phyloP scores from a whole-genome alignment of 495 filamentous ascomycete genomes.

The Mycothermus thermophilus region DNA sequence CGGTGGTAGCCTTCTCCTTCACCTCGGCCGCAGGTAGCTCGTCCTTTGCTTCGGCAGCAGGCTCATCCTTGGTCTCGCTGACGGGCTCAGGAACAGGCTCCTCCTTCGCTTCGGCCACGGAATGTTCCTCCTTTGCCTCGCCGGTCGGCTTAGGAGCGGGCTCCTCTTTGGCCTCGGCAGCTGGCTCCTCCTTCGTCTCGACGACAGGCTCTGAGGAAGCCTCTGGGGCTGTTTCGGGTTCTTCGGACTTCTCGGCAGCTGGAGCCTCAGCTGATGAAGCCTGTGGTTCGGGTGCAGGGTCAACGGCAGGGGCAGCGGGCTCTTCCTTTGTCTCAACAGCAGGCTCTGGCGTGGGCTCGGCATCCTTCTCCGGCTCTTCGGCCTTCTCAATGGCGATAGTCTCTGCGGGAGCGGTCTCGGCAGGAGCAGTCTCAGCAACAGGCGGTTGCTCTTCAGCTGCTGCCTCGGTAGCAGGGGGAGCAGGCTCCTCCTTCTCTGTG shows the following conservation, averaged over 20 bases:
- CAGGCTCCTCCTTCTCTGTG: background rate
- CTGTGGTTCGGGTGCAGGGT: background rate
- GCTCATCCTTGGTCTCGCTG: slow-evolving; percentile 1
- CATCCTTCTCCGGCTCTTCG: background rate
- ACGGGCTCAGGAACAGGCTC: background rate
- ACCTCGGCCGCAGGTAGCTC: background rate
- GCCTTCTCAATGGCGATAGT: no score
- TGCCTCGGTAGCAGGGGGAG: no score
- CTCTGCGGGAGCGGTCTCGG: slow-evolving; percentile 4
- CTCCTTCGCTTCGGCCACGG: background rate
- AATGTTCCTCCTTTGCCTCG: background rate
- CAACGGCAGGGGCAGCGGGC: background rate
- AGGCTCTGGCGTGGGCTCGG: background rate
- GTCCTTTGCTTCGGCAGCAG: background rate
- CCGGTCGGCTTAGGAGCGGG: background rate
- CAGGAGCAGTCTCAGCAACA: background rate
- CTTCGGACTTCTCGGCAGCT: background rate
- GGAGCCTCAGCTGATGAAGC: background rate
- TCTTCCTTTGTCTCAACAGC: background rate
- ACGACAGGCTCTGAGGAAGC: background rate
- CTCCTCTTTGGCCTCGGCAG: background rate
- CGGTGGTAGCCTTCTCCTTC: background rate
- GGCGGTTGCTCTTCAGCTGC: no score
- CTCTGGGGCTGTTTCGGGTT: background rate
- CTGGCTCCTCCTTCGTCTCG: background rate